These are phyloP conservation scores for Pyrus bretschneideri DNA, from an alignment of 306 rosid species.

Conservation along the genomic window DNA sequence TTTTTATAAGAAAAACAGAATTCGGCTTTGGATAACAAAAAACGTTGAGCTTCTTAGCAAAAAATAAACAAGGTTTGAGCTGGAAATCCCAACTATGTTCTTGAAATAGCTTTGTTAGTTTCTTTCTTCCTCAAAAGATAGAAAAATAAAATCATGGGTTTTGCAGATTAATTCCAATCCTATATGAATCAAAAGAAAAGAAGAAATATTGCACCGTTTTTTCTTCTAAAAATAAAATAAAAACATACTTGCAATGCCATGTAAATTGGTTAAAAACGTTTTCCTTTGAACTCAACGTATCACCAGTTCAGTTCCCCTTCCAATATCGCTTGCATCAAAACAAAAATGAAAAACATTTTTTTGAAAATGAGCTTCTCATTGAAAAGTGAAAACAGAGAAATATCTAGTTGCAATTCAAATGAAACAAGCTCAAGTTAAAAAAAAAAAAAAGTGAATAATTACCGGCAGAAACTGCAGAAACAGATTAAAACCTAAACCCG, in stretches of 20 bases:
- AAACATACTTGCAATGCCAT: no score
- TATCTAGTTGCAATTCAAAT: background rate
- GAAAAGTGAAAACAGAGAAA: background rate
- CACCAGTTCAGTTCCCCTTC: no score
- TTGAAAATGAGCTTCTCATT: background rate
- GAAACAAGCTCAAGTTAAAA: background rate
- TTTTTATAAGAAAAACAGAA: background rate
- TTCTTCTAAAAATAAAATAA: no score
- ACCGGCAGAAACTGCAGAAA: slow-evolving; percentile 76
- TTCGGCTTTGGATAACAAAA: background rate
- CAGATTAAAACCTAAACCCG: slow-evolving; percentile 35
- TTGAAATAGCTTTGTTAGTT: background rate
- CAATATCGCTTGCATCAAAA: background rate
- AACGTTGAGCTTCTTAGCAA: background rate
- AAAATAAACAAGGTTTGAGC: background rate
- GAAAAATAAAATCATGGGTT: background rate
- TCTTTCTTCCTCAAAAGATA: background rate
- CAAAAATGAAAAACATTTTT: background rate
- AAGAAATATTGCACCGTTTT: background rate
- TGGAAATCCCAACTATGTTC: background rate
- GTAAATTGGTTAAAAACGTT: no score
- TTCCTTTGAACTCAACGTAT: no score
- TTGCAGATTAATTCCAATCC: background rate
- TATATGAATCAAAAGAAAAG: background rate
- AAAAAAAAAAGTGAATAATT: slow-evolving; percentile 6